Percentiles rank a stretch among this genome's conserved stretches.
phyloP scores from a whole-genome alignment of 1,284 basidiomycete species.

The Cryptococcus sp. region DNA sequence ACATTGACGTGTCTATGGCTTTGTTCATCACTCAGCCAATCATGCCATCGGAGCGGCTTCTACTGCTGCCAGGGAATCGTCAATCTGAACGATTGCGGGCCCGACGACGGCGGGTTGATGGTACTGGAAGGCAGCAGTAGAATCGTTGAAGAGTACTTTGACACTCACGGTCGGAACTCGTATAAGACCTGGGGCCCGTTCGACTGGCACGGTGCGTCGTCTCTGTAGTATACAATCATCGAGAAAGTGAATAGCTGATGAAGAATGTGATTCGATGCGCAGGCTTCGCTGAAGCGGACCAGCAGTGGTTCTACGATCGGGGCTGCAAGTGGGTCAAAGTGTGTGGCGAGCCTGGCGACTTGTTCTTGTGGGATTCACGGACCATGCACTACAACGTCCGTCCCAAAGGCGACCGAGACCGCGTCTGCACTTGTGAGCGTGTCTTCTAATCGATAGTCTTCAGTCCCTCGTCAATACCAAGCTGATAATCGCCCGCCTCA shows the following conservation, averaged over 20 bases:
- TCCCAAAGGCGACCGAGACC: conserved; percentile 33
- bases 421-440: conserved; percentile 41
- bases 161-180: conserved; percentile 25
- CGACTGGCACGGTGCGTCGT: too few species aligned
- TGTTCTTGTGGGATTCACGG: conserved; percentile 43
- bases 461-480: not conserved
- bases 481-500: conserved; percentile 7
- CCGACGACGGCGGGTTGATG: conserved; percentile 54
- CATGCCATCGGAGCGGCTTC: conserved; percentile 43
- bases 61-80: conserved; percentile 55
- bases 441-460: not conserved
- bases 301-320: conserved; percentile 41
- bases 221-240: too few species aligned
- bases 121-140: conserved; percentile 48
- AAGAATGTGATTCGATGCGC: conserved; percentile 43
- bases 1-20: conserved; percentile 43
- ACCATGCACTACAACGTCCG: conserved; percentile 40
- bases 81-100: conserved; percentile 50
- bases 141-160: conserved; percentile 50
- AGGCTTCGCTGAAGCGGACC: conserved; percentile 7
- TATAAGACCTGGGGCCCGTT: too few species aligned
- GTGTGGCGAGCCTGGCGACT: conserved; percentile 38
- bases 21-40: conserved; percentile 52
- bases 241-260: conserved; percentile 32
- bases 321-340: conserved; percentile 46